Evolutionary conservation across 2,329 filamentous ascomycete species (phyloP).

Genomic region (Corinectria fuckeliana): DNA sequence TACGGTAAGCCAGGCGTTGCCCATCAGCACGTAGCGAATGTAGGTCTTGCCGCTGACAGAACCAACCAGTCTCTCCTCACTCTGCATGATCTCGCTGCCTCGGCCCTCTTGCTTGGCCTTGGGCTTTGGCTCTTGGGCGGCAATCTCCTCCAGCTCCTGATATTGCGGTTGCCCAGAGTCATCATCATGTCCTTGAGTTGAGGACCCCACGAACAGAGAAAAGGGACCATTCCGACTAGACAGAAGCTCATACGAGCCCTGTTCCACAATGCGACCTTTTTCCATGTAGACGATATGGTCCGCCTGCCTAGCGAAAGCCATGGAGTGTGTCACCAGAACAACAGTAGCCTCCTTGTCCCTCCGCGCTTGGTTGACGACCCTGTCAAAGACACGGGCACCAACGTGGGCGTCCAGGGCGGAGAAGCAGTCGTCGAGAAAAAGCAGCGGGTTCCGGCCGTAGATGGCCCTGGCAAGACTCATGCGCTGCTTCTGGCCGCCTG

Average conservation of each 20-base stretch:
- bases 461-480: constrained; percentile 90
- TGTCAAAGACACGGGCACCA: constrained; percentile 24
- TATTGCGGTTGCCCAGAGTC: neutral
- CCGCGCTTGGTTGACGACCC: constrained; percentile 24
- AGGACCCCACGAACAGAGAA: neutral
- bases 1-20: constrained; percentile 63
- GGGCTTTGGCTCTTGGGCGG: neutral
- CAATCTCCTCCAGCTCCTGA: neutral
- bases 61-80: constrained; percentile 64
- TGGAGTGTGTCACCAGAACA: constrained; percentile 53
- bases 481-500: constrained; percentile 89
- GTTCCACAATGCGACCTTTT: constrained; percentile 66
- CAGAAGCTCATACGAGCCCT: constrained; percentile 48
- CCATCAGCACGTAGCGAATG: constrained; percentile 66
- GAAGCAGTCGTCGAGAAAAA: constrained; percentile 86
- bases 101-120: neutral
- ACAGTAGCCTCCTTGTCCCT: constrained; percentile 25
- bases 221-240: constrained; percentile 48
- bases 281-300: constrained; percentile 73
- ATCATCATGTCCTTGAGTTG: neutral
- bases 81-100: constrained; percentile 54
- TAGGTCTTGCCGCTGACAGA: constrained; percentile 68
- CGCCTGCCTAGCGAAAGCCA: constrained; percentile 62
- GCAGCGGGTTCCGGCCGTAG: constrained; percentile 82
- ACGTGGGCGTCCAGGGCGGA: constrained; percentile 61